phyloP scores from a whole-genome alignment of 805 yeast species.

The Priceomyces fermenticarens region DNA sequence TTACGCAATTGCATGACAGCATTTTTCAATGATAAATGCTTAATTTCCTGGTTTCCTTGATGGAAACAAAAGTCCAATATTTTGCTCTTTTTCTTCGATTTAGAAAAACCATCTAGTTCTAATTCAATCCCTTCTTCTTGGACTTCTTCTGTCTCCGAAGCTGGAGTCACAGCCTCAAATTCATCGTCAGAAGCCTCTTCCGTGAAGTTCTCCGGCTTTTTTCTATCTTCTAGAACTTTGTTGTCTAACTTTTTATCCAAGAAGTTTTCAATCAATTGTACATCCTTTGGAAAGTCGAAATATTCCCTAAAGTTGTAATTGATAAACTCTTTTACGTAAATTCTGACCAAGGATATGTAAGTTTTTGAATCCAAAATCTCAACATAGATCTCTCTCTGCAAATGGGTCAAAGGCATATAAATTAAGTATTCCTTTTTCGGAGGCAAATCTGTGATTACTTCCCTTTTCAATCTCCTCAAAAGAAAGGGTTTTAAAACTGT shows the following conservation, averaged over 20 bases:
- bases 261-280: slow-evolving; percentile 36
- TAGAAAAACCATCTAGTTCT: slow-evolving; percentile 1
- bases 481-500: slow-evolving; percentile 86
- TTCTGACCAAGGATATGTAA: slow-evolving; percentile 42
- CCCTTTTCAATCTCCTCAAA: slow-evolving; percentile 74
- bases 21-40: slow-evolving; percentile 50
- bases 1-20: slow-evolving; percentile 80
- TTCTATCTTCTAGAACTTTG: slow-evolving; percentile 18
- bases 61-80: slow-evolving; percentile 12
- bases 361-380: slow-evolving; percentile 46
- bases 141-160: slow-evolving; percentile 4
- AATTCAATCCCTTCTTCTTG: neutral
- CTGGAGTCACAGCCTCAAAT: slow-evolving; percentile 12
- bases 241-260: slow-evolving; percentile 33
- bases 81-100: slow-evolving; percentile 9
- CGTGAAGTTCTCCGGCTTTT: slow-evolving; percentile 5
- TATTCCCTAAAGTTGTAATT: slow-evolving; percentile 30
- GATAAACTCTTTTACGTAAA: slow-evolving; percentile 51
- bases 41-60: slow-evolving; percentile 22
- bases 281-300: slow-evolving; percentile 17
- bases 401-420: slow-evolving; percentile 61
- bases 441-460: slow-evolving; percentile 69
- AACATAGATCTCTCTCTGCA: slow-evolving; percentile 64
- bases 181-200: slow-evolving; percentile 32
- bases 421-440: slow-evolving; percentile 87